Evolutionary conservation across 2,329 filamentous ascomycete species (phyloP), one percentile per base, ranked within the genome.

Genomic region (Hypomyces rosellus): DNA sequence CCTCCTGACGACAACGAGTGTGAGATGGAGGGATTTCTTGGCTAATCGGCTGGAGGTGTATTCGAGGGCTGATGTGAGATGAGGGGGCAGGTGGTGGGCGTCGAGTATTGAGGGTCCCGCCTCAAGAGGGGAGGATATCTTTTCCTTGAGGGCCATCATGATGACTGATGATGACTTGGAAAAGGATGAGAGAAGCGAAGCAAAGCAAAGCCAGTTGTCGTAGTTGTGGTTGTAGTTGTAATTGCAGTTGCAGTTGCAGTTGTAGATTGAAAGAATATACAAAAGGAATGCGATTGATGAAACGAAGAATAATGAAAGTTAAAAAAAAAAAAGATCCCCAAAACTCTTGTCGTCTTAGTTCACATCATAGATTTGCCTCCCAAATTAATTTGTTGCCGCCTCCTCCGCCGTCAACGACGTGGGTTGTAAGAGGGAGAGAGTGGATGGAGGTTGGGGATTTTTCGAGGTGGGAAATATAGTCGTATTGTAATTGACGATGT

Each of bases 51-150:
- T 71, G 0, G 82, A 82, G 13, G 74, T 71, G 57, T 82, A 81
- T 51, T 83, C 80, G 30, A 85, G 73, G 22, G 80, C 80, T 4
- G 73, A 70, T 11, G 67, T 72, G 49, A 84, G 63, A 40, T 73
- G 69, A n/a, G 73, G 65, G 2, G 81, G 80, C n/a, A 85, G 71
- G 52, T 76, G 74, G 55, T 81, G 74, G 34, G 71, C 69, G 57
- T 83, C 77, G 52, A 82, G 74, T 49, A 84, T 69, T 16, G 81
- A 84, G 39, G 70, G 69, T 15, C 81, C 81, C 25, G 81, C 81
- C 70, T 84, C 82, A 50, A 85, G 73, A 13, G 82, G 81, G 45
- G 79, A 76, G 1, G 81, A 84, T 59, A 85, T 85, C 50, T 69
- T 71, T 49, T 73, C 69, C 66, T 81, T 84, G 60, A 77, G 69